phyloP scores from a whole-genome alignment of 164 flowering plant genomes.

The Warburgia ugandensis region DNA sequence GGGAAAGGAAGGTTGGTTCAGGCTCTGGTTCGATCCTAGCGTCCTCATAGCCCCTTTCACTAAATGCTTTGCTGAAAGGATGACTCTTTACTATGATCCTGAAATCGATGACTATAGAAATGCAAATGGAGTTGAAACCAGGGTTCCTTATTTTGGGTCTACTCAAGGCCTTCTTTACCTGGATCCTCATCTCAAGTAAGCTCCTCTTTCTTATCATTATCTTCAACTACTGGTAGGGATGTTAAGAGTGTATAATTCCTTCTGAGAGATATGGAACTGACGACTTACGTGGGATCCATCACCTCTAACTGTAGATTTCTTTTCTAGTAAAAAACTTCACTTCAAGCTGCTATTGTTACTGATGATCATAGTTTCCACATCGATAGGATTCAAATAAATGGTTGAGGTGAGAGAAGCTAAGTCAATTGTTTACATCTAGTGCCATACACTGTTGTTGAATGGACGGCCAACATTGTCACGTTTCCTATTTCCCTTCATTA shows the following conservation, averaged over 20 bases:
- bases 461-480: not conserved
- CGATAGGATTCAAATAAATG: no score
- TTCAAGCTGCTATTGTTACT: not conserved
- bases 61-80: constrained; percentile 67
- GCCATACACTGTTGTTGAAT: no score
- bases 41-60: constrained; percentile 64
- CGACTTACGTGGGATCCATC: no score
- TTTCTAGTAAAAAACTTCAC: not conserved
- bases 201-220: not conserved
- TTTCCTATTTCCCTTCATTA: not conserved
- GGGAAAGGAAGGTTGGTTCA: constrained; percentile 42
- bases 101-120: constrained; percentile 58
- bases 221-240: not conserved
- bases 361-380: no score
- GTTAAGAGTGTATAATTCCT: not conserved
- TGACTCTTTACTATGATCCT: constrained; percentile 58
- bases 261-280: not conserved
- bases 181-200: constrained; percentile 75
- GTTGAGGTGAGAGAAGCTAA: no score
- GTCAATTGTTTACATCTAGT: no score
- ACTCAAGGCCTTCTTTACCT: constrained; percentile 58
- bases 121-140: constrained; percentile 72
- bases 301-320: no score
- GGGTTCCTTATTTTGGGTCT: constrained; percentile 72
- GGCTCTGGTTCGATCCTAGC: constrained; percentile 76